Percentiles rank a stretch among this genome's conserved stretches.
These are phyloP conservation scores for Sphaerulina musiva DNA, from an alignment of 2,329 filamentous ascomycete genomes.

Conservation along the genomic window DNA sequence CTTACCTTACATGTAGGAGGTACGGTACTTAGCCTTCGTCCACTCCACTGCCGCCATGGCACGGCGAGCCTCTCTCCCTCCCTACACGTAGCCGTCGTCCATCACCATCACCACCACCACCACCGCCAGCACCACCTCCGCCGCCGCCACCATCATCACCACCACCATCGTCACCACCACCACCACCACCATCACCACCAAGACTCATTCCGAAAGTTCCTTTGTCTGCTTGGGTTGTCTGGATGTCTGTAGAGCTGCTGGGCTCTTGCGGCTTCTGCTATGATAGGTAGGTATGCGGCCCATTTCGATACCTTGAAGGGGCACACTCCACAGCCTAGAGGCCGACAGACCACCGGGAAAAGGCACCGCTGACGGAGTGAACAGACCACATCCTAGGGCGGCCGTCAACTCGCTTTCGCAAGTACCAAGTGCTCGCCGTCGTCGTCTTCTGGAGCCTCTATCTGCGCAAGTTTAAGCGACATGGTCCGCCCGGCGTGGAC, in stretches of 20 bases:
- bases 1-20: background rate
- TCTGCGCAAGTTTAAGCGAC: constrained; percentile 70
- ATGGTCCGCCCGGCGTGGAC: constrained; percentile 74
- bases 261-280: background rate
- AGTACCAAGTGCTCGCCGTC: constrained; percentile 64
- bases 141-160: too few species aligned
- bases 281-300: constrained; percentile 19
- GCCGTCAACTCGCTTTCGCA: constrained; percentile 24
- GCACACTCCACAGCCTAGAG: too few species aligned
- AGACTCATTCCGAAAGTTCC: background rate
- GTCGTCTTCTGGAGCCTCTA: constrained; percentile 88
- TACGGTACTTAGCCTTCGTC: constrained; percentile 4
- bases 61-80: too few species aligned
- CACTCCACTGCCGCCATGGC: constrained; percentile 6
- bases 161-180: too few species aligned
- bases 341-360: background rate
- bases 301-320: too few species aligned
- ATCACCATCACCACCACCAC: too few species aligned
- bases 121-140: too few species aligned
- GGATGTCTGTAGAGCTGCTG: background rate
- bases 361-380: background rate
- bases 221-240: background rate
- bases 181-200: too few species aligned
- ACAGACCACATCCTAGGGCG: constrained; percentile 23
- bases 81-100: too few species aligned